Percentiles rank a stretch among this genome's conserved stretches.
These are phyloP conservation scores for Phaeosphaeriaceae sp. DNA, from an alignment of 2,329 filamentous ascomycete genomes.

Conservation along the genomic window DNA sequence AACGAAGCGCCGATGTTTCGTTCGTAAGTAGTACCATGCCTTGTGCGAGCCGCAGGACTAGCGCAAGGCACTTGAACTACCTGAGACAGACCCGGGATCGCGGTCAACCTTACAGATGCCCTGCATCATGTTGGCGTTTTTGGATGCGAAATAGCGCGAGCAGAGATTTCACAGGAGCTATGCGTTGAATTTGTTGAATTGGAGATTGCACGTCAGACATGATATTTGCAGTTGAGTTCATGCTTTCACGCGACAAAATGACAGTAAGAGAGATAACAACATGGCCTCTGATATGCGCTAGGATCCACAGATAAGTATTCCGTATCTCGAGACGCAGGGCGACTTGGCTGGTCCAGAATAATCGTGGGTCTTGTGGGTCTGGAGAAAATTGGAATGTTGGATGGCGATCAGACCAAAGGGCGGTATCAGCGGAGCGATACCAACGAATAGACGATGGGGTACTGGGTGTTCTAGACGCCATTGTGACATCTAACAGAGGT, in stretches of 20 bases:
- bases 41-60: not conserved
- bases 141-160: not conserved
- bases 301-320: conserved; percentile 4
- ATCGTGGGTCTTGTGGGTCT: conserved; percentile 1
- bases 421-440: conserved; percentile 27
- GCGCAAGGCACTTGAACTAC: conserved; percentile 2
- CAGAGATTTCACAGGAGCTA: not conserved
- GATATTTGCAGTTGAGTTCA: not conserved
- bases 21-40: not conserved
- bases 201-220: not conserved
- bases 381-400: not conserved
- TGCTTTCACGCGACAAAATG: not conserved
- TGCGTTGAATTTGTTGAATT: not conserved
- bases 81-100: not conserved
- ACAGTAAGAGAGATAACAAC: conserved; percentile 1
- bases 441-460: not conserved
- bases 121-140: not conserved
- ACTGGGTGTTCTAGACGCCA: conserved; percentile 6
- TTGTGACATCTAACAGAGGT: too few relatives aligned
- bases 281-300: not conserved
- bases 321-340: not conserved
- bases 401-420: conserved; percentile 6
- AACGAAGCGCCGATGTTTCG: conserved; percentile 1
- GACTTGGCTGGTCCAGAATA: not conserved
- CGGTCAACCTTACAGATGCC: not conserved